These are phyloP conservation scores for Aspergillus japonicus DNA, from an alignment of 2,329 filamentous ascomycete genomes.

Conservation along the genomic window DNA sequence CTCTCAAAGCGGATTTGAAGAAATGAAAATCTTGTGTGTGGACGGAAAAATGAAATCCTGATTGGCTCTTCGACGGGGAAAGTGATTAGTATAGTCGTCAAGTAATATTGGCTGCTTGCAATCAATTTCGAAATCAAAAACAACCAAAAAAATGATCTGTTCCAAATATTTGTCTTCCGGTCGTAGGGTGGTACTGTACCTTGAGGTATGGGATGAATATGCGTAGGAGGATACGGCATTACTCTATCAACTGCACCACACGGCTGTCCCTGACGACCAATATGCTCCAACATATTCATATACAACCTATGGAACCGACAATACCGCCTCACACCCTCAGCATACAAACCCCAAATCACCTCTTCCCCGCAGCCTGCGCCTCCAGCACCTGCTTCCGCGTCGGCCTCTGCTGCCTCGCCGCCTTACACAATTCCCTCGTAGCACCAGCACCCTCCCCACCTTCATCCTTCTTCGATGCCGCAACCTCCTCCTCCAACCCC, in stretches of 20 bases:
- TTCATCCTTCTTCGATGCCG: constrained; percentile 44
- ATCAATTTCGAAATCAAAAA: constrained; percentile 16
- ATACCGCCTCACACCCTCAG: neutral
- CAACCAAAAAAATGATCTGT: constrained; percentile 24
- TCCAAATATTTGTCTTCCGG: constrained; percentile 23
- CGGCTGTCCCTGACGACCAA: too few relatives aligned
- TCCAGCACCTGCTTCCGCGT: constrained; percentile 34
- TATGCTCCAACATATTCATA: too few relatives aligned
- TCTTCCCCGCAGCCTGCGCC: neutral
- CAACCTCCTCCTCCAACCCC: constrained; percentile 31
- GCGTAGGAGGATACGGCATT: neutral
- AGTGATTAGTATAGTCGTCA: constrained; percentile 29
- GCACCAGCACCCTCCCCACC: neutral
- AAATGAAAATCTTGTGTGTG: too few relatives aligned
- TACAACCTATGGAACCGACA: neutral
- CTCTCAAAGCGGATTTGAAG: constrained; percentile 31
- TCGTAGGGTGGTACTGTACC: neutral
- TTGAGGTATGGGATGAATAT: neutral
- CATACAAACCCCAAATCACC: constrained; percentile 3
- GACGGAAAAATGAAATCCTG: constrained; percentile 18
- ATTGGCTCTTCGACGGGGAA: too few relatives aligned
- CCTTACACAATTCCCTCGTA: constrained; percentile 64
- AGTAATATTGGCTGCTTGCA: constrained; percentile 31
- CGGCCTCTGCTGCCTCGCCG: constrained; percentile 67
- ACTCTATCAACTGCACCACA: too few relatives aligned